These are phyloP conservation scores for Alternaria brassicicola DNA, from an alignment of 2,329 filamentous ascomycete species.

Conservation along the genomic window DNA sequence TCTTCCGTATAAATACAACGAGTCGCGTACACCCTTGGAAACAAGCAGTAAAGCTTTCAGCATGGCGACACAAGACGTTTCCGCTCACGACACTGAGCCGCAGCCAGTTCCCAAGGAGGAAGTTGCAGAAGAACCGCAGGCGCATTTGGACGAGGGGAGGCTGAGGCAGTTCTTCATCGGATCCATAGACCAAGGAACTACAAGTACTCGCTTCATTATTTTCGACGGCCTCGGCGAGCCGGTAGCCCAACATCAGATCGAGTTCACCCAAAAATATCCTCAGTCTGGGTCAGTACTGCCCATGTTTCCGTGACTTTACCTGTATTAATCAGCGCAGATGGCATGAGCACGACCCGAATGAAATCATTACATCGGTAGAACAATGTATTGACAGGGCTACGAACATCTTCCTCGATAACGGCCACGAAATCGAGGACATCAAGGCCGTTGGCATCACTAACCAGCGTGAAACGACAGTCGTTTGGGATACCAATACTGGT, in stretches of 20 bases:
- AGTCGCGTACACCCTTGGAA: background rate
- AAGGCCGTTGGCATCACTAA: constrained; percentile 85
- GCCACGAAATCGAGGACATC: constrained; percentile 71
- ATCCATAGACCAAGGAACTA: constrained; percentile 90
- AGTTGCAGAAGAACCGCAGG: constrained; percentile 24
- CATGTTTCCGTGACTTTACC: background rate
- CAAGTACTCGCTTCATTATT: constrained; percentile 86
- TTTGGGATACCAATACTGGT: constrained; percentile 83
- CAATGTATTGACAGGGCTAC: constrained; percentile 79
- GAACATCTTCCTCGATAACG: constrained; percentile 71
- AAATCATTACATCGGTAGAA: constrained; percentile 76
- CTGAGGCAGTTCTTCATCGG: constrained; percentile 72
- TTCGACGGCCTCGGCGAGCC: constrained; percentile 81
- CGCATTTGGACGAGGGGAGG: constrained; percentile 42
- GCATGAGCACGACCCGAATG: constrained; percentile 86
- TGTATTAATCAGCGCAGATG: constrained; percentile 61
- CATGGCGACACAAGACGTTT: constrained; percentile 40
- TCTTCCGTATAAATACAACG: constrained; percentile 11
- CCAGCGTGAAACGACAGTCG: constrained; percentile 85
- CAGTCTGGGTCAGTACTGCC: constrained; percentile 73
- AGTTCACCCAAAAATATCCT: constrained; percentile 84
- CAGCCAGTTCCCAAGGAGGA: constrained; percentile 45
- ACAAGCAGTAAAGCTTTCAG: background rate
- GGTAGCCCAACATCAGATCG: constrained; percentile 82
- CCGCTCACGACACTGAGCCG: constrained; percentile 32